Conservation (phyloP, 768 basidiomycete species). For the Antrodiella citrinella region DNA sequence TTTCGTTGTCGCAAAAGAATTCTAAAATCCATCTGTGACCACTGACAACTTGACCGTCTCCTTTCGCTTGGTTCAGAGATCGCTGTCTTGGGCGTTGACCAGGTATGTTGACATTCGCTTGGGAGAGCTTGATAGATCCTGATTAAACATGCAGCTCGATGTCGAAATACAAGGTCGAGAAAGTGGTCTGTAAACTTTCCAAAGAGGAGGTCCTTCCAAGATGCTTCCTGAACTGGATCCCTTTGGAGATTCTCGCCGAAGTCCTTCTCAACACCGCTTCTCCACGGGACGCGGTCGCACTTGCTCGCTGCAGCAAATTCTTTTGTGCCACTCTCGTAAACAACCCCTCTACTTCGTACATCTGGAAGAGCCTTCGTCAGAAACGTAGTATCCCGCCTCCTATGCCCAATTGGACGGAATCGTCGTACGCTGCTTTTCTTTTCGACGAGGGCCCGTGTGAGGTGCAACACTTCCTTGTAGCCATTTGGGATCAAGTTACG, state of each 20-base stretch:
- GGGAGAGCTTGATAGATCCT: no score
- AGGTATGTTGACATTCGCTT: no score
- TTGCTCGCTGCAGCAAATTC: constrained; percentile 49
- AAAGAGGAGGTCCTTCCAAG: background rate
- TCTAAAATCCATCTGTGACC: no score
- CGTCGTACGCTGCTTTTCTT: constrained; percentile 55
- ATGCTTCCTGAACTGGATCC: constrained; percentile 25
- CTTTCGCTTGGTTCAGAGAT: no score
- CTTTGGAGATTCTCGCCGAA: constrained; percentile 59
- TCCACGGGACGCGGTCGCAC: constrained; percentile 47
- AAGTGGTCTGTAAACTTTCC: no score
- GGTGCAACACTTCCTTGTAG: constrained; percentile 26
- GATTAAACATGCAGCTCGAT: no score
- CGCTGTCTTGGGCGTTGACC: no score
- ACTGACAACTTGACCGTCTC: no score
- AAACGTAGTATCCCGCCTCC: constrained; percentile 33
- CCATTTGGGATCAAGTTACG: background rate
- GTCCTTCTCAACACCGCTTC: constrained; percentile 46
- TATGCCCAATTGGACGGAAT: constrained; percentile 38
- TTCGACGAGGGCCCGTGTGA: constrained; percentile 53
- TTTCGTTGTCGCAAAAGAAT: no score
- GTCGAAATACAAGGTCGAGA: no score
- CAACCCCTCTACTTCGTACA: constrained; percentile 36
- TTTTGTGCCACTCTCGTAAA: constrained; percentile 41
- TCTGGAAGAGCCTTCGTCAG: constrained; percentile 49